Percentiles rank a stretch among this genome's conserved stretches.
Conservation (phyloP, 1,284 basidiomycete genomes). For the Boletus mariae region DNA sequence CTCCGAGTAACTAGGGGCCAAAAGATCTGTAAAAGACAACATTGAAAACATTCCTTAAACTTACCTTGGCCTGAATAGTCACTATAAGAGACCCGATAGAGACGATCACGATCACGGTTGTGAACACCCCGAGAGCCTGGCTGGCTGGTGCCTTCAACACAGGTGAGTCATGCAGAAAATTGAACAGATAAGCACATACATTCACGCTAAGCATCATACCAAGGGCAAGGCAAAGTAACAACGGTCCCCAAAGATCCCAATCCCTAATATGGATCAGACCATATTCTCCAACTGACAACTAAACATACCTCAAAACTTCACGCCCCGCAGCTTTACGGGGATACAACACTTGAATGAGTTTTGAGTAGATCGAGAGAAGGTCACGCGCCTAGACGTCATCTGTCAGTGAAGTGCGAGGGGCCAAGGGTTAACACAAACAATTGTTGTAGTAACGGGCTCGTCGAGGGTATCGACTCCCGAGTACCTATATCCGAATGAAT, state of each 20-base stretch:
- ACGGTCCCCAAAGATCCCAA: conserved; percentile 96
- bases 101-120: conserved; percentile 87
- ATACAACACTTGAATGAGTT: conserved; percentile 89
- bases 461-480: conserved; percentile 84
- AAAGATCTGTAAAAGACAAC: conserved; percentile 6
- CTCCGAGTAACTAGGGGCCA: conserved; percentile 73
- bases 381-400: conserved; percentile 68
- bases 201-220: conserved; percentile 88
- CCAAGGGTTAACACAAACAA: conserved; percentile 54
- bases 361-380: conserved; percentile 83
- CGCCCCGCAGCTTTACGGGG: conserved; percentile 74
- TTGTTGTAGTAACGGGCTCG: conserved; percentile 85
- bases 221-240: conserved; percentile 80
- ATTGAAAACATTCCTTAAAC: conserved; percentile 3
- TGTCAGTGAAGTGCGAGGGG: conserved; percentile 9
- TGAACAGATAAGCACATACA: conserved; percentile 44
- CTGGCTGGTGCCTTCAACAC: conserved; percentile 67
- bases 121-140: conserved; percentile 87
- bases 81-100: conserved; percentile 86
- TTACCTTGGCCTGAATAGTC: conserved; percentile 87
- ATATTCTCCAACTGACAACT: not conserved
- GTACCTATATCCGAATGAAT: conserved; percentile 46
- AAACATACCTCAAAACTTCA: conserved; percentile 69
- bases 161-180: not conserved
- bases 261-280: conserved; percentile 50